These are phyloP conservation scores for Starmerella sp. DNA, from an alignment of 805 yeast genomes.

Conservation along the genomic window DNA sequence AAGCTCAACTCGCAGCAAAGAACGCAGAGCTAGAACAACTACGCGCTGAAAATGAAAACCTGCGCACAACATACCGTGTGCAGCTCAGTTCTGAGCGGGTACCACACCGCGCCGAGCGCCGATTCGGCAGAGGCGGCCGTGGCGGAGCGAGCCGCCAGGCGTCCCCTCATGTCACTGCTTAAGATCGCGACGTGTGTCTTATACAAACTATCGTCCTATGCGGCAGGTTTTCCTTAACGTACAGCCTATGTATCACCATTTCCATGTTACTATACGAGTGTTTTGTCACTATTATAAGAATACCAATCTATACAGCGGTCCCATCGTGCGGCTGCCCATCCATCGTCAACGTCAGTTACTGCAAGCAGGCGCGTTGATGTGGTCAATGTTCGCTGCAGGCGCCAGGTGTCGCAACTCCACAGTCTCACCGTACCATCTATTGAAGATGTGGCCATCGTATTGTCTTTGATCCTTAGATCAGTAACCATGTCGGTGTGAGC, in stretches of 20 bases:
- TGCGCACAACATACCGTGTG: slow-evolving; percentile 27
- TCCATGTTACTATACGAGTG: neutral
- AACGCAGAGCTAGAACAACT: slow-evolving; percentile 25
- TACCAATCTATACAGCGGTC: slow-evolving; percentile 62
- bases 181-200: too few relatives aligned
- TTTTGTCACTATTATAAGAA: neutral
- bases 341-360: slow-evolving; percentile 35
- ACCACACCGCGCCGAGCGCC: slow-evolving; percentile 9
- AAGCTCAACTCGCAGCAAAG: slow-evolving; percentile 25
- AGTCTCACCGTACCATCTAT: slow-evolving; percentile 55
- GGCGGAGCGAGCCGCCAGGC: slow-evolving; percentile 15
- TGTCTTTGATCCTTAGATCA: slow-evolving; percentile 40
- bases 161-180: slow-evolving; percentile 6
- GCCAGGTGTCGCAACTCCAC: slow-evolving; percentile 66
- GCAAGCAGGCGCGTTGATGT: slow-evolving; percentile 64
- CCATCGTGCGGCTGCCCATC: slow-evolving; percentile 65
- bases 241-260: too few relatives aligned
- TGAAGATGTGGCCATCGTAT: slow-evolving; percentile 33
- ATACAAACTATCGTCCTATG: too few relatives aligned
- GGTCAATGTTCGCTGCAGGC: slow-evolving; percentile 38
- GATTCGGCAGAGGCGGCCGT: slow-evolving; percentile 15
- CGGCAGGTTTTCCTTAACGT: too few relatives aligned
- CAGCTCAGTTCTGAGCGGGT: slow-evolving; percentile 10
- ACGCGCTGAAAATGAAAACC: slow-evolving; percentile 21
- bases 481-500: slow-evolving; percentile 47